Conservation (phyloP, 225 moss, liverwort and hornwort genomes). For the Takakia lepidozioides region DNA sequence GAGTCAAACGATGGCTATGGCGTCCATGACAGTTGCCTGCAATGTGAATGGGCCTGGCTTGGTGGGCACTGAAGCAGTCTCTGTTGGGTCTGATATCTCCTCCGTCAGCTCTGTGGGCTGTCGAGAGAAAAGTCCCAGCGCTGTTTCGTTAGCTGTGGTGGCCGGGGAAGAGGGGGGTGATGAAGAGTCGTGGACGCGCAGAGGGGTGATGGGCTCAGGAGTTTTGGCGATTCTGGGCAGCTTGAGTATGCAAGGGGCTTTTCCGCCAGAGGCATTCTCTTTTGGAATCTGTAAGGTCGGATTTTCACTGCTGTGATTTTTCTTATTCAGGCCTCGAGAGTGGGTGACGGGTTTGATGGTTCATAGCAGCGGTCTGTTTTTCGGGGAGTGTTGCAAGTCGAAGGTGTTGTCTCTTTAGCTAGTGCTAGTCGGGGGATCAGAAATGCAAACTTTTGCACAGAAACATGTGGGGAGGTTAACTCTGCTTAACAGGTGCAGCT, state of each 20-base stretch:
- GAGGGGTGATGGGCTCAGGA: not conserved
- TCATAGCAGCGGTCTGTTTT: not conserved
- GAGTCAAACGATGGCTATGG: too few species aligned
- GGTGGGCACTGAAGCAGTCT: too few species aligned
- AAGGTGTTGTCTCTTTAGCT: not conserved
- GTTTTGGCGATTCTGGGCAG: constrained; percentile 14
- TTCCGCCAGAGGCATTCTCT: constrained; percentile 44
- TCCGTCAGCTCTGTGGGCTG: too few species aligned
- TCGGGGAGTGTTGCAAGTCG: not conserved
- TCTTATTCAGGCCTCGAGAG: not conserved
- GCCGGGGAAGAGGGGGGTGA: not conserved
- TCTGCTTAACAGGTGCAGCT: too few species aligned
- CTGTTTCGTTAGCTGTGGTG: not conserved
- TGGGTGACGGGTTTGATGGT: not conserved
- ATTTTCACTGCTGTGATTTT: not conserved
- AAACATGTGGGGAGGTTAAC: too few species aligned
- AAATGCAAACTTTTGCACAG: too few species aligned
- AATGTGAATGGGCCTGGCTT: too few species aligned
- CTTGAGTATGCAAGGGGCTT: constrained; percentile 13
- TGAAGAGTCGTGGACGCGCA: not conserved
- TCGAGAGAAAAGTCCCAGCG: too few species aligned
- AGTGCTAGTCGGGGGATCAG: too few species aligned
- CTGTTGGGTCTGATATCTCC: too few species aligned
- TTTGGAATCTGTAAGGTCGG: constrained; percentile 73
- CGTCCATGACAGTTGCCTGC: too few species aligned